Evolutionary conservation across 169 alveolate genomes (phyloP).

Genomic region (Amoebophrya sp.): DNA sequence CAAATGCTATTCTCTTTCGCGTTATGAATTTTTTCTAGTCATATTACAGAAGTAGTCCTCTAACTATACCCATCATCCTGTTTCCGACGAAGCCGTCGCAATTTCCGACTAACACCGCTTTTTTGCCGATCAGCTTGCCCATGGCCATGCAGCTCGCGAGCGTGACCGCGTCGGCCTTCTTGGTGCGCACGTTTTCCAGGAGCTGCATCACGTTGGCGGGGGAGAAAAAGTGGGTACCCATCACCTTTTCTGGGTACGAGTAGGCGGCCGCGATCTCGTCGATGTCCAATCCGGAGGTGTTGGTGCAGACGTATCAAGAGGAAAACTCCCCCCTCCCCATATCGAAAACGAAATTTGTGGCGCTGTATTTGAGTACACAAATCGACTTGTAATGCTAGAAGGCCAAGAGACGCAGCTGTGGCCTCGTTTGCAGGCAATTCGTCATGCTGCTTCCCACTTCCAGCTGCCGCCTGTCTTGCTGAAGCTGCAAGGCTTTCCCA

Average conservation of each 20-base stretch:
- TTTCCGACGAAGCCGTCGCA: slow-evolving; percentile 53
- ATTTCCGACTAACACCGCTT: slow-evolving; percentile 49
- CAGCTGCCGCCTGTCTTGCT: slow-evolving; percentile 16
- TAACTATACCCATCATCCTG: slow-evolving; percentile 45
- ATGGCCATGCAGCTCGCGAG: slow-evolving; percentile 49
- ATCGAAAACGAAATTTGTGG: too few relatives aligned
- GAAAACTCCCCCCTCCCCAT: too few relatives aligned
- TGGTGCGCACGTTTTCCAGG: slow-evolving; percentile 48
- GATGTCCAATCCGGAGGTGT: slow-evolving; percentile 50
- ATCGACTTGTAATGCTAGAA: too few relatives aligned
- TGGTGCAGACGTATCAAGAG: slow-evolving; percentile 47
- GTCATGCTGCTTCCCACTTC: too few relatives aligned
- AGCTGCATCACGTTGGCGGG: slow-evolving; percentile 53
- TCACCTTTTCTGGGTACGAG: slow-evolving; percentile 28
- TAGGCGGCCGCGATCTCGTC: slow-evolving; percentile 45
- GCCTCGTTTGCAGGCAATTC: too few relatives aligned
- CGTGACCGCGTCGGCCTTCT: slow-evolving; percentile 35
- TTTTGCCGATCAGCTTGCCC: slow-evolving; percentile 50
- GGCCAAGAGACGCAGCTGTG: too few relatives aligned
- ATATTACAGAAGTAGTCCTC: too few relatives aligned
- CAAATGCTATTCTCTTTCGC: too few relatives aligned
- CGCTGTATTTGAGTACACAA: too few relatives aligned
- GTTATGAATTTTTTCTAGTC: too few relatives aligned
- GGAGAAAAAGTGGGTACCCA: slow-evolving; percentile 51
- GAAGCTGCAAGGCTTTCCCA: too few relatives aligned